Conservation (phyloP, 352 stramenopile species). For the Blastocystis hominis region DNA sequence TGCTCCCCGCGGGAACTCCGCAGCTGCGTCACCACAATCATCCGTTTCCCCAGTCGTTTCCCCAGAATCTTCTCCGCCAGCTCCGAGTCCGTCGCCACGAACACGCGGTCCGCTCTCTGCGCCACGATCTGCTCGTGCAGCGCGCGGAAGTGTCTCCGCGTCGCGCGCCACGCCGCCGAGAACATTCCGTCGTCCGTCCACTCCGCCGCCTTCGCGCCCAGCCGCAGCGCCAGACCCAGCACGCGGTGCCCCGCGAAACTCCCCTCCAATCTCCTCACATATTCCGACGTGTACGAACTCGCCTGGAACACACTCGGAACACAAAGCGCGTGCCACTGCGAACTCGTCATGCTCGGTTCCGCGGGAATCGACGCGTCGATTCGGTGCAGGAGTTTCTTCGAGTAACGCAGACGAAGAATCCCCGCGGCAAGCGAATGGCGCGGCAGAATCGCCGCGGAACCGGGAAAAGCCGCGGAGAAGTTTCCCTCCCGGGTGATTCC, state of each 20-base stretch:
- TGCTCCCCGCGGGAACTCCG: neutral
- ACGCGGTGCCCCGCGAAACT: neutral
- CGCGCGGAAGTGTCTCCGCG: neutral
- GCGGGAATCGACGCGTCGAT: neutral
- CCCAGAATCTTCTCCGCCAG: neutral
- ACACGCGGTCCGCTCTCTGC: neutral
- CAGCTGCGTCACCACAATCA: neutral
- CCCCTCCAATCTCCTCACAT: neutral
- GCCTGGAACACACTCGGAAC: conserved; percentile 2
- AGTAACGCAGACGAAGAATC: neutral
- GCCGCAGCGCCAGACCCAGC: neutral
- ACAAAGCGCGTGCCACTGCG: neutral
- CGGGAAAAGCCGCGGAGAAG: neutral
- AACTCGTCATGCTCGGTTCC: neutral
- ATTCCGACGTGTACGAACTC: neutral
- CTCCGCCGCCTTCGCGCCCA: neutral
- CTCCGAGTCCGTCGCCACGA: conserved; percentile 4
- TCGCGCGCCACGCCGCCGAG: neutral
- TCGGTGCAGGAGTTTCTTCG: neutral
- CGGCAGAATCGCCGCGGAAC: neutral
- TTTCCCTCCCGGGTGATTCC: neutral
- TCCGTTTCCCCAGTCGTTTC: neutral
- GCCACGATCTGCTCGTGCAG: neutral
- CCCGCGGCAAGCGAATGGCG: neutral
- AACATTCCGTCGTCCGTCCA: conserved; percentile 18